These are phyloP conservation scores for Alternaria triticimaculans DNA, from an alignment of 2,329 filamentous ascomycete genomes.

Conservation along the genomic window DNA sequence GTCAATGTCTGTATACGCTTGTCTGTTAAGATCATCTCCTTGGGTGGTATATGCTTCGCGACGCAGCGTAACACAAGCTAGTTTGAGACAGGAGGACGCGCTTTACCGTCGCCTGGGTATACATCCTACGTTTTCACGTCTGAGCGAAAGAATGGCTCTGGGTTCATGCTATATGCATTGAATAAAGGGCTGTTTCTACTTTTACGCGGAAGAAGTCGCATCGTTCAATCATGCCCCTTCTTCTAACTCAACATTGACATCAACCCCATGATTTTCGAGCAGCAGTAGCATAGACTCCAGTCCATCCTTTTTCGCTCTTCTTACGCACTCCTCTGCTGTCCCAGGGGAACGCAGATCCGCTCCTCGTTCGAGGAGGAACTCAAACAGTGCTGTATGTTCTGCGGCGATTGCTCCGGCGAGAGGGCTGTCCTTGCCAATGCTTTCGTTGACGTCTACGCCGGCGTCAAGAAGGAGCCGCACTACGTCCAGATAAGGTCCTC, in stretches of 20 bases:
- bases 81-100: too few relatives aligned
- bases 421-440: background rate
- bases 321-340: background rate
- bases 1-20: too few relatives aligned
- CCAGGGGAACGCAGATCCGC: background rate
- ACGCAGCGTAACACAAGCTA: too few relatives aligned
- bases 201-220: too few relatives aligned
- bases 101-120: too few relatives aligned
- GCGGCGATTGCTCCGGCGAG: background rate
- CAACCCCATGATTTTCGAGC: background rate
- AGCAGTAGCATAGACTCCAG: background rate
- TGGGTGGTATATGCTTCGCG: too few relatives aligned
- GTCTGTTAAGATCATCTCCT: too few relatives aligned
- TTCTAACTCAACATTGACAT: background rate
- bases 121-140: too few relatives aligned
- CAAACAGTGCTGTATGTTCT: background rate
- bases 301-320: background rate
- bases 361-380: background rate
- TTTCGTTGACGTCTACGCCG: background rate
- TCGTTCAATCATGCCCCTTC: background rate
- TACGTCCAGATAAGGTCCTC: background rate
- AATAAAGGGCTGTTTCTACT: background rate
- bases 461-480: background rate
- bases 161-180: background rate
- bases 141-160: background rate